Evolutionary conservation across 192 early-diverging fungal species (phyloP).

Genomic region (Coemansia sp.): DNA sequence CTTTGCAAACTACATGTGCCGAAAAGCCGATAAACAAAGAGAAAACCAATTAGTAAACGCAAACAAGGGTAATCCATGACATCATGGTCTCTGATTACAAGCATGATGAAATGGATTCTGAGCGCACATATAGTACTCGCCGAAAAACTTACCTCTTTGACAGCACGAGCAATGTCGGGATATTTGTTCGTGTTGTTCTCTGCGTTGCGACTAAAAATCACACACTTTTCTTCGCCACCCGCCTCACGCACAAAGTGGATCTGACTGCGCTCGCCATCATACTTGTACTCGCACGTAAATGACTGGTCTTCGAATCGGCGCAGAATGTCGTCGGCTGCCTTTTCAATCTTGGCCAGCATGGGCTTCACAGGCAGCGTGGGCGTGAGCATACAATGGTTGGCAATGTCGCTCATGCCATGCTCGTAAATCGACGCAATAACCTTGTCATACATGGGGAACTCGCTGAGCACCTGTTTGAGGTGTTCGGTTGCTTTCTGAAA

Average conservation of each 20-base stretch:
- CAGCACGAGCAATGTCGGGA: conserved; percentile 84
- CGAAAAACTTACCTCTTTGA: conserved; percentile 62
- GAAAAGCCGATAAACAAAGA: background rate
- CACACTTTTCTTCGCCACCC: conserved; percentile 63
- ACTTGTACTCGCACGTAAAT: conserved; percentile 99
- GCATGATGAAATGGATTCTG: background rate
- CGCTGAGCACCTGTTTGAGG: conserved; percentile 67
- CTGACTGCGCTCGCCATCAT: conserved; percentile 96
- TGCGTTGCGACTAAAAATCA: conserved; percentile 90
- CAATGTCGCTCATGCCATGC: conserved; percentile 67
- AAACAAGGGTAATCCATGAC: too few relatives aligned
- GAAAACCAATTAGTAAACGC: background rate
- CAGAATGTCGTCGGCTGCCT: conserved; percentile 87
- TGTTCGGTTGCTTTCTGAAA: conserved; percentile 56
- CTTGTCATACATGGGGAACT: conserved; percentile 89
- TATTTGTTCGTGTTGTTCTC: conserved; percentile 93
- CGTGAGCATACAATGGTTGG: conserved; percentile 81
- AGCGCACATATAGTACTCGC: background rate
- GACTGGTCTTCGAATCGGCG: conserved; percentile 87
- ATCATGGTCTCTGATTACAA: background rate
- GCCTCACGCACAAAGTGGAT: conserved; percentile 74
- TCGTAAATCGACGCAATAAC: conserved; percentile 86
- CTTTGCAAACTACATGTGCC: conserved; percentile 46
- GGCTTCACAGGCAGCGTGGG: conserved; percentile 97
- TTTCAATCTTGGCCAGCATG: conserved; percentile 99